These are phyloP conservation scores for Aspergillus nomiae DNA, from an alignment of 2,329 filamentous ascomycete genomes.

Conservation along the genomic window DNA sequence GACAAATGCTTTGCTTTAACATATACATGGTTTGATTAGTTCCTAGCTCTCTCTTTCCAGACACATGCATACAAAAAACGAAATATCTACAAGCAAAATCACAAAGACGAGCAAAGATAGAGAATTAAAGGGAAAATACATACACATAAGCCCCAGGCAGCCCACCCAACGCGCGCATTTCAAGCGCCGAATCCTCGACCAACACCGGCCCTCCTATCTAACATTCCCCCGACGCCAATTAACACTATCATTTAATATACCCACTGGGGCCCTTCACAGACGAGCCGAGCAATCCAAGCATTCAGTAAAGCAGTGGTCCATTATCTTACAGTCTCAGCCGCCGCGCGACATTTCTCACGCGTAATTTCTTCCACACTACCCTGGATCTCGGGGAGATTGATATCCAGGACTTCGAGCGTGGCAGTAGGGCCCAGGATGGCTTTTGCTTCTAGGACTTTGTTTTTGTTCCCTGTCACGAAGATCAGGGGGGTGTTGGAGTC, in stretches of 20 bases:
- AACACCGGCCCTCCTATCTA: slow-evolving; percentile 78
- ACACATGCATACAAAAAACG: not conserved
- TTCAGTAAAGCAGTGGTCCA: not conserved
- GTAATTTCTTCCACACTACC: slow-evolving; percentile 84
- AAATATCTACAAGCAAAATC: not conserved
- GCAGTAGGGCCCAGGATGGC: slow-evolving; percentile 72
- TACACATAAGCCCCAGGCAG: slow-evolving; percentile 89
- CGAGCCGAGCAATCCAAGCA: not conserved
- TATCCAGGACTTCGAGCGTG: slow-evolving; percentile 64
- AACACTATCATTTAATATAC: not conserved
- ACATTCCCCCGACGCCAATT: not conserved
- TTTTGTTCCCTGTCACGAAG: slow-evolving; percentile 88
- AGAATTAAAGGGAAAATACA: slow-evolving; percentile 34
- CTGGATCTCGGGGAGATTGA: slow-evolving; percentile 83
- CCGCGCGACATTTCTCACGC: slow-evolving; percentile 74
- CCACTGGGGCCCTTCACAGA: not conserved
- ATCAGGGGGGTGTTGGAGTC: not conserved
- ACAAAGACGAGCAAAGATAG: not conserved
- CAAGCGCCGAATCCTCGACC: slow-evolving; percentile 86
- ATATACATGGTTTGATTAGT: not conserved
- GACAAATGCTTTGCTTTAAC: slow-evolving; percentile 81
- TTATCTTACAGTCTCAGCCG: slow-evolving; percentile 53
- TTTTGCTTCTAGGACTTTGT: slow-evolving; percentile 82
- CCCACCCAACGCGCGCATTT: slow-evolving; percentile 78
- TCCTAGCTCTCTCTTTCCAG: not conserved